Conservation (phyloP, 139 green algal genomes). For the Picochlorum costavermella region DNA sequence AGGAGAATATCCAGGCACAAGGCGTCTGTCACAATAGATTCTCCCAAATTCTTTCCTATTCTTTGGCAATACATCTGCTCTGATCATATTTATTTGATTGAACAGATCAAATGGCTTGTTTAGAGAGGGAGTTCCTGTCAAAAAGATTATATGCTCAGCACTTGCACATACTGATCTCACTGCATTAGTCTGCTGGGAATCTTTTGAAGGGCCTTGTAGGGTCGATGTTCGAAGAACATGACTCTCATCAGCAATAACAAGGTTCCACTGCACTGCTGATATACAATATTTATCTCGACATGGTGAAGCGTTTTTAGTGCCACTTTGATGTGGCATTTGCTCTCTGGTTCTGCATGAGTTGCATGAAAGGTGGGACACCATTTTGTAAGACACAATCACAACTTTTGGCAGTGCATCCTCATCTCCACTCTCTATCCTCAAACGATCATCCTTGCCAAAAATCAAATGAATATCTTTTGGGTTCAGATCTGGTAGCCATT, state of each 20-base stretch:
- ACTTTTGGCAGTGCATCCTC: slow-evolving; percentile 14
- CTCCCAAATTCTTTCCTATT: slow-evolving; percentile 67
- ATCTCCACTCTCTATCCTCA: slow-evolving; percentile 4
- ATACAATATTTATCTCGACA: slow-evolving; percentile 41
- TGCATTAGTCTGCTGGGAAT: slow-evolving; percentile 66
- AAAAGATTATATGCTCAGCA: slow-evolving; percentile 56
- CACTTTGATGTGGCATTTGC: not conserved
- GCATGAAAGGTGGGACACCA: slow-evolving; percentile 74
- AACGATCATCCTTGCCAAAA: slow-evolving; percentile 47
- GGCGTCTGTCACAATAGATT: slow-evolving; percentile 59
- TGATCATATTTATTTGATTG: slow-evolving; percentile 56
- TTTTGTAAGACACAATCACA: slow-evolving; percentile 78
- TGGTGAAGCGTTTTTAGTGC: no score
- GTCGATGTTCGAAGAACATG: slow-evolving; percentile 67
- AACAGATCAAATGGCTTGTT: slow-evolving; percentile 77
- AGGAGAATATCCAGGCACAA: slow-evolving; percentile 33
- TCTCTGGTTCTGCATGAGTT: not conserved
- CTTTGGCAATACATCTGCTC: slow-evolving; percentile 62
- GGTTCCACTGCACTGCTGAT: slow-evolving; percentile 48
- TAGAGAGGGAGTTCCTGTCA: slow-evolving; percentile 83
- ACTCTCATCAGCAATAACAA: slow-evolving; percentile 48
- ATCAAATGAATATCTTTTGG: slow-evolving; percentile 63
- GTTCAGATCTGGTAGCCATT: slow-evolving; percentile 72
- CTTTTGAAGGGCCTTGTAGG: slow-evolving; percentile 17
- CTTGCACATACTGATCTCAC: slow-evolving; percentile 25